A percentile compares a stretch with the other conserved stretches of the same genome.
Evolutionary conservation across 73 alveolate genomes (phyloP).

Genomic region (Durusdinium trenchii): DNA sequence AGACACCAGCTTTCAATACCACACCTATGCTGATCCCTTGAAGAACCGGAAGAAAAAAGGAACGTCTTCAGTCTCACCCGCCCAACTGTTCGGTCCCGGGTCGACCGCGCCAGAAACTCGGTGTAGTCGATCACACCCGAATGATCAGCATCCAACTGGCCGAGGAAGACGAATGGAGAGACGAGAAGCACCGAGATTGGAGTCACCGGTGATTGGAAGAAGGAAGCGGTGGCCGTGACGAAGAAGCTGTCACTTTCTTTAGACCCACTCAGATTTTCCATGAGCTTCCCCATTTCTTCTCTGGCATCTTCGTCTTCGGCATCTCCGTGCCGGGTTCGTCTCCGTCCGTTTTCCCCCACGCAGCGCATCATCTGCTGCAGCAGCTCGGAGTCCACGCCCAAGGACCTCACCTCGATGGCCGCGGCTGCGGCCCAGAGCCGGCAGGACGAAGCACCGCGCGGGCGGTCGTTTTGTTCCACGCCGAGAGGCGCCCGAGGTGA

Average conservation of each 20-base stretch:
- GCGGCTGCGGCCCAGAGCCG: no score
- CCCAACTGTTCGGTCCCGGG: no score
- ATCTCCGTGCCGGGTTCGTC: neutral
- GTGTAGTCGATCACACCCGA: constrained; percentile 77
- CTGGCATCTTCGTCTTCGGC: neutral
- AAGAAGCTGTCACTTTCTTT: neutral
- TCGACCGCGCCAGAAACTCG: constrained; percentile 26
- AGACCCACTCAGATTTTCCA: neutral
- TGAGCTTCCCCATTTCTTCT: neutral
- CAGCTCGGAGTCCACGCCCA: constrained; percentile 57
- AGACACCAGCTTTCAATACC: no score
- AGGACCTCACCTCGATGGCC: constrained; percentile 14
- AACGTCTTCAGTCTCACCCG: no score
- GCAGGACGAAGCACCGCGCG: no score
- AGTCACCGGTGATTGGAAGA: neutral
- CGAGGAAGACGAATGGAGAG: neutral
- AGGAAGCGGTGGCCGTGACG: neutral
- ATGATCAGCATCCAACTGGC: constrained; percentile 59
- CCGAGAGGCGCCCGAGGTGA: constrained; percentile 49
- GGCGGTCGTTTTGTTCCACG: no score
- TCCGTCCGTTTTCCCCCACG: constrained; percentile 2
- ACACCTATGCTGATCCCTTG: no score
- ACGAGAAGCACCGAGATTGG: neutral
- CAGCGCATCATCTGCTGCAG: constrained; percentile 64
- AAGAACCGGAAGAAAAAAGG: no score